phyloP scores from a whole-genome alignment of 176 grass and related monocot genomes.

The Calamus simplicifolius region DNA sequence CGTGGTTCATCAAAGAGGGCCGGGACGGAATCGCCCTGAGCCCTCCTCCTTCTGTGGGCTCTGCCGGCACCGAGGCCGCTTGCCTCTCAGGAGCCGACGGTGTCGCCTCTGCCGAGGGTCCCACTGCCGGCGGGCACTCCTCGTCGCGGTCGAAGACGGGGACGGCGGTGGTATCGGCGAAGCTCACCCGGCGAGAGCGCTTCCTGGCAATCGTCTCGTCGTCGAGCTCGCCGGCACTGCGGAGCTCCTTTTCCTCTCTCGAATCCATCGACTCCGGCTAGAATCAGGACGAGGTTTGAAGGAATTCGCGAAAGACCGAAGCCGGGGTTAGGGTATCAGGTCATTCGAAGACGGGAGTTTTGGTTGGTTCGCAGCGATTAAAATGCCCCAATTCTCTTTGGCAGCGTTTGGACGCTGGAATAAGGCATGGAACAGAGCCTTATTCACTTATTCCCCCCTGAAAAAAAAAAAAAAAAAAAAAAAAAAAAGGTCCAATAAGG shows the following conservation, averaged over 20 bases:
- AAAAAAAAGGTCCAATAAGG: too few species aligned
- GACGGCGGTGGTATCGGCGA: slow-evolving; percentile 82
- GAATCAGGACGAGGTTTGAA: too few species aligned
- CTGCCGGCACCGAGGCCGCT: too few species aligned
- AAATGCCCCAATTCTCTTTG: too few species aligned
- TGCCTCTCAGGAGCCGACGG: too few species aligned
- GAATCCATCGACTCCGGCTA: slow-evolving; percentile 25
- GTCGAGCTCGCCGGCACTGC: slow-evolving; percentile 39
- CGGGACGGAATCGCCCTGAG: too few species aligned
- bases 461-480: too few species aligned
- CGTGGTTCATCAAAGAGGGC: too few species aligned
- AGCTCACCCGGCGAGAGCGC: slow-evolving; percentile 89
- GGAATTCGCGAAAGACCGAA: background rate
- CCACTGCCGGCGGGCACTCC: slow-evolving; percentile 43
- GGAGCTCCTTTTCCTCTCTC: slow-evolving; percentile 11
- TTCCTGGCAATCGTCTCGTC: slow-evolving; percentile 54
- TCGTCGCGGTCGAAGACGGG: slow-evolving; percentile 93
- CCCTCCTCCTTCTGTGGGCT: too few species aligned
- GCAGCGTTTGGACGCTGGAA: too few species aligned
- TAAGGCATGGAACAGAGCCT: too few species aligned
- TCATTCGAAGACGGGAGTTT: slow-evolving; percentile 2
- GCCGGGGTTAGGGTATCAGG: slow-evolving; percentile 37
- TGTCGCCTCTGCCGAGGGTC: background rate
- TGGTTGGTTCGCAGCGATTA: background rate
- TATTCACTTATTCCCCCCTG: too few species aligned